A percentile compares a stretch with the other conserved stretches of the same genome.
phyloP scores from a whole-genome alignment of 768 basidiomycete genomes.

The Peribolospora baueri region DNA sequence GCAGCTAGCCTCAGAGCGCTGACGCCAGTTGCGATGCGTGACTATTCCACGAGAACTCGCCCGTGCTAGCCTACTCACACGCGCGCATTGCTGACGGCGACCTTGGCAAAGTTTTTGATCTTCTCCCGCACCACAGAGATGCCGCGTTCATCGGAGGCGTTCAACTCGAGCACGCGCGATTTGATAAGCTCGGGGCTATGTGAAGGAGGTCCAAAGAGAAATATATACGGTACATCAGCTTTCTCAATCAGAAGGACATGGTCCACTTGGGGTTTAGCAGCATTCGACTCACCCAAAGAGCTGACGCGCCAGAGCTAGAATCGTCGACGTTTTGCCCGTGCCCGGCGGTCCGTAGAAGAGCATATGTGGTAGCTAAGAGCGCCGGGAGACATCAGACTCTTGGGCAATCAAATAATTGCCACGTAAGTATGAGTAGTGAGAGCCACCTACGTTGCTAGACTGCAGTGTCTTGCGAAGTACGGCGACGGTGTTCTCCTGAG shows the following conservation, averaged over 20 bases:
- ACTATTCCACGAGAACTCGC: not conserved
- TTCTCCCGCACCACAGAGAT: slow-evolving; percentile 94
- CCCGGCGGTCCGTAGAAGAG: slow-evolving; percentile 98
- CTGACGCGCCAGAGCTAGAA: slow-evolving; percentile 76
- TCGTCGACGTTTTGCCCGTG: slow-evolving; percentile 95
- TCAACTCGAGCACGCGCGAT: slow-evolving; percentile 79
- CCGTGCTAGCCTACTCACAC: too few species aligned
- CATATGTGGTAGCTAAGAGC: slow-evolving; percentile 77
- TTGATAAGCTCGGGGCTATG: slow-evolving; percentile 76
- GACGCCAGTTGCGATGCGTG: not conserved
- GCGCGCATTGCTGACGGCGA: slow-evolving; percentile 10
- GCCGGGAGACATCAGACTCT: not conserved
- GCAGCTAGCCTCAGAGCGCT: too few species aligned
- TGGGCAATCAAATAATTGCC: too few species aligned
- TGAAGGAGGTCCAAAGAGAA: not conserved
- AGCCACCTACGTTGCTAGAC: slow-evolving; percentile 53
- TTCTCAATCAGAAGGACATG: not conserved
- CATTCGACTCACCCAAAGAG: slow-evolving; percentile 52
- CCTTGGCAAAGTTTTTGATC: slow-evolving; percentile 78
- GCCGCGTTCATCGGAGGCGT: slow-evolving; percentile 95
- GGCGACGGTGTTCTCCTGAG: slow-evolving; percentile 85
- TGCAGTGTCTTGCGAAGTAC: slow-evolving; percentile 74
- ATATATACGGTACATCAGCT: not conserved
- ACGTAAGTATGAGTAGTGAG: not conserved
- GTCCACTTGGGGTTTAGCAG: not conserved